Conservation (phyloP, 768 basidiomycete species). For the Xanthoconium stramineum region DNA sequence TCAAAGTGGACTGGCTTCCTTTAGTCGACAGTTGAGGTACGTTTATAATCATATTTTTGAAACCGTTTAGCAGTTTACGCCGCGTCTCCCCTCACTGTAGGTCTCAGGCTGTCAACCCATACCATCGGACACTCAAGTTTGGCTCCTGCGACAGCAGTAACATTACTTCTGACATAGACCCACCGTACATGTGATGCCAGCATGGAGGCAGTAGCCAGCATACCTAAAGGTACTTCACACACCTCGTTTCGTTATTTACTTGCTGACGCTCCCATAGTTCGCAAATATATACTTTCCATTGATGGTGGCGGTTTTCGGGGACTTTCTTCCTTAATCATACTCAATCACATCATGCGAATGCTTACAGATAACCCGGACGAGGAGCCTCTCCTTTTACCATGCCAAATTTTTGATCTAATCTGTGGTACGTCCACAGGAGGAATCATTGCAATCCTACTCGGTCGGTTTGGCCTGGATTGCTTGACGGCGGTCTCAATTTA, state of each 20-base stretch:
- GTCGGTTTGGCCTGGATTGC: not conserved
- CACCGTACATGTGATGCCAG: too few species aligned
- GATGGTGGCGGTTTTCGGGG: not conserved
- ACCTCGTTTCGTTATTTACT: not conserved
- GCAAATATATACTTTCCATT: not conserved
- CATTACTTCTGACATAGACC: not conserved
- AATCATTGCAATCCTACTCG: not conserved
- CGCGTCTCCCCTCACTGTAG: too few species aligned
- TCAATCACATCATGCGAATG: not conserved
- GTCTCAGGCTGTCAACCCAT: too few species aligned
- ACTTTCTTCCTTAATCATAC: not conserved
- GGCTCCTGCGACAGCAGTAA: not conserved
- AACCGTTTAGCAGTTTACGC: too few species aligned
- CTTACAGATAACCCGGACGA: not conserved
- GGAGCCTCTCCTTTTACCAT: not conserved
- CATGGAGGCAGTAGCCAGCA: not conserved
- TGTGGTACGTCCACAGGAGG: not conserved
- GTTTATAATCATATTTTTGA: not conserved
- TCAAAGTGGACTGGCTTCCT: not conserved
- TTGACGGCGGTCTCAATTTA: not conserved
- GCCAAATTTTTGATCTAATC: not conserved
- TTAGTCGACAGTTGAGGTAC: not conserved
- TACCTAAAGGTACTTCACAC: not conserved
- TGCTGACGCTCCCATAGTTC: not conserved
- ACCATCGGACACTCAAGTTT: too few species aligned